Evolutionary conservation across 352 stramenopile genomes (phyloP).

Genomic region (Hyaloperonospora brassicae): DNA sequence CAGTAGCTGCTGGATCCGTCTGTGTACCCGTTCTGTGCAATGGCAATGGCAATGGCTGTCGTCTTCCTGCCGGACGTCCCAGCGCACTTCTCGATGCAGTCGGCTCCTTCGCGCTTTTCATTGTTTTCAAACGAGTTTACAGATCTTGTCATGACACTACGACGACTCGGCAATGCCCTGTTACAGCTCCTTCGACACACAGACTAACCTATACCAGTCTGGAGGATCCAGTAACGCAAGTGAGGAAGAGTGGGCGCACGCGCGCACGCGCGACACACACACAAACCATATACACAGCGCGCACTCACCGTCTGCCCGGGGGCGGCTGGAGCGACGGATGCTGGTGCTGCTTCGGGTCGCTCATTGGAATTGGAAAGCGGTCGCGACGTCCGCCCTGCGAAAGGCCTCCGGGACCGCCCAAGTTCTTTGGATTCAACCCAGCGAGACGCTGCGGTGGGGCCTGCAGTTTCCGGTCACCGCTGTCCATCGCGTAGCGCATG

Average conservation of each 20-base stretch:
- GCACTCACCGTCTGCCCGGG: constrained; percentile 49
- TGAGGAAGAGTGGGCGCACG: constrained; percentile 21
- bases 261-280: background rate
- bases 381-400: constrained; percentile 45
- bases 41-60: no score
- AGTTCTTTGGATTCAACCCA: constrained; percentile 66
- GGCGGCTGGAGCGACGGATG: constrained; percentile 62
- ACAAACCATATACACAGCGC: constrained; percentile 8
- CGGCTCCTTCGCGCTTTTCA: constrained; percentile 3
- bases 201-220: constrained; percentile 32
- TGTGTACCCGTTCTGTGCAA: no score
- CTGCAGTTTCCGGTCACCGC: constrained; percentile 52
- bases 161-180: background rate
- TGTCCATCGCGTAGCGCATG: constrained; percentile 59
- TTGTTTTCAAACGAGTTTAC: constrained; percentile 2
- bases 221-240: constrained; percentile 12
- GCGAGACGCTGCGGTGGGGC: constrained; percentile 47
- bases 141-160: background rate
- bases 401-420: constrained; percentile 41
- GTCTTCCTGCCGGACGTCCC: background rate
- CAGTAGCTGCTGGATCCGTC: no score
- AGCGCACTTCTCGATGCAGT: background rate
- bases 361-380: constrained; percentile 67
- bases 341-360: constrained; percentile 64
- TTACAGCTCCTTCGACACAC: constrained; percentile 16